These are phyloP conservation scores for Pichia occidentalis DNA, from an alignment of 805 yeast genomes.

Conservation along the genomic window DNA sequence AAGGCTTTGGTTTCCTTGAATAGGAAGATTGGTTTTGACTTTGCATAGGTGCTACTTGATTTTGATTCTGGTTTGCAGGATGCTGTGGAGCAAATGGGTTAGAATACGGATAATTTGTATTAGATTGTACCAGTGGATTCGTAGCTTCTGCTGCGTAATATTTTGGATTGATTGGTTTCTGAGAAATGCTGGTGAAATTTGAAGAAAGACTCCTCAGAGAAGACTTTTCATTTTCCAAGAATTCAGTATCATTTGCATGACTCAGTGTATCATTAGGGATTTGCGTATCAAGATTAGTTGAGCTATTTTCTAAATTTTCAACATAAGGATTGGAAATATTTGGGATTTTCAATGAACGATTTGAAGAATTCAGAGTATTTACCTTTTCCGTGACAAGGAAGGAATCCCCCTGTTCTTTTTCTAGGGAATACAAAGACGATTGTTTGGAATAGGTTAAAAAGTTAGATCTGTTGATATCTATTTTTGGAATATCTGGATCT, in stretches of 20 bases:
- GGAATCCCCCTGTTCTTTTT: conserved; percentile 4
- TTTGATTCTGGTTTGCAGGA: conserved; percentile 5
- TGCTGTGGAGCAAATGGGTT: conserved; percentile 13
- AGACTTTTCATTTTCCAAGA: background rate
- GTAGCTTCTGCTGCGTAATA: conserved; percentile 35
- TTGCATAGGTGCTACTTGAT: conserved; percentile 8
- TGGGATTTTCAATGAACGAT: conserved; percentile 10
- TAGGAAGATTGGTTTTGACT: conserved; percentile 1
- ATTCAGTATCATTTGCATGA: background rate
- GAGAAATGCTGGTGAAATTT: conserved; percentile 73
- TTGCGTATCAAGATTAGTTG: background rate
- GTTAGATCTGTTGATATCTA: background rate
- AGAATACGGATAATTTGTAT: background rate
- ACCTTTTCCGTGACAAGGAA: background rate
- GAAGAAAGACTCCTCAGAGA: conserved; percentile 30
- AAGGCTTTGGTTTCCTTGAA: conserved; percentile 10
- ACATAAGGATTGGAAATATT: conserved; percentile 12
- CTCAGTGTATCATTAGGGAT: background rate
- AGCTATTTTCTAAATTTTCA: background rate
- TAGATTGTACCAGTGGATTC: conserved; percentile 3
- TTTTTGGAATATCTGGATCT: conserved; percentile 1
- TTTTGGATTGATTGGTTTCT: conserved; percentile 62
- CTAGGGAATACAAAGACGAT: conserved; percentile 4
- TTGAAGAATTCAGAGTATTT: conserved; percentile 5
- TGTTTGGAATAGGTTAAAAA: background rate